Base-by-base conservation (phyloP, 441 rosid genomes). In the Erysimum cheiri region DNA sequence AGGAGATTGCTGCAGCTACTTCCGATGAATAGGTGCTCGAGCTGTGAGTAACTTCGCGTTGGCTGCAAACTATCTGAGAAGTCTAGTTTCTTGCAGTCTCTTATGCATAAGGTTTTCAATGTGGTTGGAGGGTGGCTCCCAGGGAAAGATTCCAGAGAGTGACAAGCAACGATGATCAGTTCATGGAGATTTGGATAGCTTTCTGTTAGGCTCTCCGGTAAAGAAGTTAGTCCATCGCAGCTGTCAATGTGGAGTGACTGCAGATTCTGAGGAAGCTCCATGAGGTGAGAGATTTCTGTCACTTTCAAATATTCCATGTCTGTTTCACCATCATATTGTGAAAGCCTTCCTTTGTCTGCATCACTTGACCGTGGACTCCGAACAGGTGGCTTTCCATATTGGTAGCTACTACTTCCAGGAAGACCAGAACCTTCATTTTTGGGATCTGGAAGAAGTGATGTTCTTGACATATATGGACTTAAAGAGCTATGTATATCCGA, bases 1-100 rank as follows among this genome's bases (percentile, higher is more conserved):
- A 24, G 33, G 58, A 85, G 75, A 13, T 68, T 58, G 71, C 32
- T 67, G 71, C 73, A 76, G 64, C 80, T 71, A 17, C 69, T 59
- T 35, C 66, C 76, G 52, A 76, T 58, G 70, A 44, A 76, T 0
- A 76, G n/a, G 41, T 71, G 14, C 22, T 76, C 72, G n/a, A 76
- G 80, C 40, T 64, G 69, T 17, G 80, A 71, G 72, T 71, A 71
- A 24, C 63, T 71, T 0, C 57, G 47, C 3, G 67, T 65, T 53
- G 76, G 75, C 35, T 60, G 67, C 24, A 71, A n/a, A 48, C 64
- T 64, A 44, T 76, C 64, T 54, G 57, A 11, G 59, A 76, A 76
- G 46, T 71, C 52, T 2, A 76, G 72, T 48, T 71, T 76, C 73
- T 72, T 14, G 64, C 80, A 76, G 17, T 76, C 73, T 65, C 53